These are phyloP conservation scores for Lecanicillium sp. DNA, from an alignment of 2,329 filamentous ascomycete species.

Conservation along the genomic window DNA sequence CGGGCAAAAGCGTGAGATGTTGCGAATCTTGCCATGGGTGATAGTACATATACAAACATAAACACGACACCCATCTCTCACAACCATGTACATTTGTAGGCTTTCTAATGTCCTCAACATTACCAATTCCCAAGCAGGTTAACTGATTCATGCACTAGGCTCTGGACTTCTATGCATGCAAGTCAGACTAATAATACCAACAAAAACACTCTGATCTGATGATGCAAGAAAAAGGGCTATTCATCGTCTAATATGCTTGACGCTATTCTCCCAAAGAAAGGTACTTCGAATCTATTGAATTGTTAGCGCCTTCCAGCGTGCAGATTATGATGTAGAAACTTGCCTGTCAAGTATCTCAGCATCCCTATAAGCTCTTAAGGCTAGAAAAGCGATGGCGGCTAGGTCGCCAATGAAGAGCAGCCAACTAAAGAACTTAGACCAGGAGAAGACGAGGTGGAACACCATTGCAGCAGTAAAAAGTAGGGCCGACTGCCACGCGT, in stretches of 20 bases:
- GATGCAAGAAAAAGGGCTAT: no score
- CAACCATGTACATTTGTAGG: no score
- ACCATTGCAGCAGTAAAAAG: slow-evolving; percentile 69
- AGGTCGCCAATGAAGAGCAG: slow-evolving; percentile 71
- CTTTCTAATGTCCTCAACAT: no score
- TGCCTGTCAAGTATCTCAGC: slow-evolving; percentile 59
- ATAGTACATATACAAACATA: no score
- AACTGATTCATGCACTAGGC: no score
- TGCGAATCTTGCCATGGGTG: no score
- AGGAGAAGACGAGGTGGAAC: slow-evolving; percentile 77
- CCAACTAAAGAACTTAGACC: slow-evolving; percentile 79
- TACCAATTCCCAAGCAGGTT: no score
- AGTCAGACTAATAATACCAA: no score
- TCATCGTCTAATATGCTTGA: slow-evolving; percentile 90
- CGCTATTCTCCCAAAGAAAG: slow-evolving; percentile 76
- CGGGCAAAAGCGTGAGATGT: not conserved
- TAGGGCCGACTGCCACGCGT: slow-evolving; percentile 89
- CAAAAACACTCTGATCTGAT: no score
- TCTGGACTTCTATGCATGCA: no score
- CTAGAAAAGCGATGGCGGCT: slow-evolving; percentile 65
- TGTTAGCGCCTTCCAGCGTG: slow-evolving; percentile 9
- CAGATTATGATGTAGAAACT: slow-evolving; percentile 35
- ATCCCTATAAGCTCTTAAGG: slow-evolving; percentile 74
- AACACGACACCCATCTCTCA: no score
- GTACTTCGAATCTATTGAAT: slow-evolving; percentile 66